Percentiles rank a stretch among this genome's conserved stretches.
These are phyloP conservation scores for Neophaeococcomyces aloes DNA, from an alignment of 2,329 filamentous ascomycete species.

Conservation along the genomic window DNA sequence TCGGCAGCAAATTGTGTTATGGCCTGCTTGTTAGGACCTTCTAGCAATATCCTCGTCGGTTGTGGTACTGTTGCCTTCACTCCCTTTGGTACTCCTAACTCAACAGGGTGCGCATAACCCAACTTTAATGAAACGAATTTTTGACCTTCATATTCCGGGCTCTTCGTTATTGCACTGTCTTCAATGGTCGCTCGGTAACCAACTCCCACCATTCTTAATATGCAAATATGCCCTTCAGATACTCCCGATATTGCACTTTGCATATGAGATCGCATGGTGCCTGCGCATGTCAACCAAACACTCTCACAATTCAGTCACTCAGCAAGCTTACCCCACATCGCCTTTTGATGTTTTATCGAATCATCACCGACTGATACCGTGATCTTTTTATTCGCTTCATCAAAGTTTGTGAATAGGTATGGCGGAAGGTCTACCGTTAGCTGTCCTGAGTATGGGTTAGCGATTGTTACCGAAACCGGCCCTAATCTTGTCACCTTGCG, in stretches of 20 bases:
- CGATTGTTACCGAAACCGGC: constrained; percentile 8
- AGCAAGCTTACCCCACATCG: constrained; percentile 84
- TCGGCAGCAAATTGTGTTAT: constrained; percentile 85
- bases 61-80: constrained; percentile 80
- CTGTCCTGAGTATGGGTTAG: constrained; percentile 44
- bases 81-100: constrained; percentile 70
- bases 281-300: constrained; percentile 37
- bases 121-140: constrained; percentile 89
- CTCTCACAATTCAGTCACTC: not conserved
- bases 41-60: constrained; percentile 80
- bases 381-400: constrained; percentile 52
- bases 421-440: constrained; percentile 68
- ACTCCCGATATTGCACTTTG: constrained; percentile 88
- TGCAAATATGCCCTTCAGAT: constrained; percentile 89
- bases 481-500: constrained; percentile 50
- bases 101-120: constrained; percentile 90
- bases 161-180: constrained; percentile 52
- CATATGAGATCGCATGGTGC: constrained; percentile 80
- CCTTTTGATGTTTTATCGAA: constrained; percentile 62
- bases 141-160: constrained; percentile 64
- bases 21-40: constrained; percentile 75
- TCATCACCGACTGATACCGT: constrained; percentile 60
- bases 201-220: constrained; percentile 85
- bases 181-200: constrained; percentile 89
- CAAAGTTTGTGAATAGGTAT: constrained; percentile 63